Percentiles rank a stretch among this genome's conserved stretches.
phyloP scores from a whole-genome alignment of 1,284 basidiomycete genomes.

The Erythrobasidium hasegawianum region DNA sequence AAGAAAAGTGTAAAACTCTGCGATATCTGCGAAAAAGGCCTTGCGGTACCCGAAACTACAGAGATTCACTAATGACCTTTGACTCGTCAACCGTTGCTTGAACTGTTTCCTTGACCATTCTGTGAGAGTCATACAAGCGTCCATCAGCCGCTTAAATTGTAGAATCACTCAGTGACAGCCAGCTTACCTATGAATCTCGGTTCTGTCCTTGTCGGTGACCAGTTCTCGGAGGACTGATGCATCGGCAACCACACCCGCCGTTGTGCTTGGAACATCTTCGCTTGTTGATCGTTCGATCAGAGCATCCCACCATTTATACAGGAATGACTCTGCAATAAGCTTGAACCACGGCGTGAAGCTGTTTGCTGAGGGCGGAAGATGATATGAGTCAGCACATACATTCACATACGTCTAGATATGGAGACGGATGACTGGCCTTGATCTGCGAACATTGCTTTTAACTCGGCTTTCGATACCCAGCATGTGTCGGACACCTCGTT shows the following conservation, averaged over 20 bases:
- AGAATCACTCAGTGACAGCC: too few relatives aligned
- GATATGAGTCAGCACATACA: neutral
- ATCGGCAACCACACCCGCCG: conserved; percentile 31
- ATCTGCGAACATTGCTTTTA: conserved; percentile 85
- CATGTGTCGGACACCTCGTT: conserved; percentile 91
- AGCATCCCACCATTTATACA: conserved; percentile 98
- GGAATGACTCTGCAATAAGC: conserved; percentile 90
- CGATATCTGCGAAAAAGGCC: neutral
- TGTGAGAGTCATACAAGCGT: neutral
- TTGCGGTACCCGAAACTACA: neutral
- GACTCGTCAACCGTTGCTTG: conserved; percentile 21
- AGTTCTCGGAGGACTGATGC: conserved; percentile 29
- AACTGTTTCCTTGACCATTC: conserved; percentile 34
- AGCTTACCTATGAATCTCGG: conserved; percentile 31
- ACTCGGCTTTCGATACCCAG: conserved; percentile 85
- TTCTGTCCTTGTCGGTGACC: conserved; percentile 33
- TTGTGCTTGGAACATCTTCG: conserved; percentile 29
- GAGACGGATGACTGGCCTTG: too few relatives aligned
- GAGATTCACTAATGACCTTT: neutral
- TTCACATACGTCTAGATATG: neutral
- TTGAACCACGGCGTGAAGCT: conserved; percentile 99
- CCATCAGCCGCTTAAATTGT: too few relatives aligned
- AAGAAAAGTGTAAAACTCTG: too few relatives aligned
- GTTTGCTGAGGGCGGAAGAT: conserved; percentile 59
- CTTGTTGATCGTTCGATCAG: conserved; percentile 58